Base-by-base conservation (phyloP, 371 early-diverging fungal species). In the Saksenaea oblongispora region DNA sequence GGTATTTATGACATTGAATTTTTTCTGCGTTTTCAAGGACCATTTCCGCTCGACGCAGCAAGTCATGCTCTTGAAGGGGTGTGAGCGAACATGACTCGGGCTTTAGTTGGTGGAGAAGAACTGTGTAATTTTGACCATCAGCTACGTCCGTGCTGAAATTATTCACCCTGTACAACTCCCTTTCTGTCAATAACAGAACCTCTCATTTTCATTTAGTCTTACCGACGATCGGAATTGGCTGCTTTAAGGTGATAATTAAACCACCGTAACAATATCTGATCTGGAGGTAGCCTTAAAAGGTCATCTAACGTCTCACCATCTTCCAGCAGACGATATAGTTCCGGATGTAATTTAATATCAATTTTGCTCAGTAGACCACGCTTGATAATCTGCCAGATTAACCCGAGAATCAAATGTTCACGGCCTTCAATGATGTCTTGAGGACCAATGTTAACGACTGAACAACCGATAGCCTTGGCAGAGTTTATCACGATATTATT, bases 341-440 rank as follows among this genome's bases (percentile, higher is more conserved):
- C 97, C 3, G 97, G 97, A 73, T 96, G 97, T 54, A 89, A 84
- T 72, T 93, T 92, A 68, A 97, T 92, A 75, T 96, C 95, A 69
- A 95, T 93, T 75, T 92, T 93, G 70, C 94, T 91, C 58, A 90
- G 80, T 60, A 96, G 76, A 59, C 95, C 95, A 54, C 93, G 91
- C 83, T 96, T 96, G 83, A 96, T 95, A 63, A 96, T 95, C 69
- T 96, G 96, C 97, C 97, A 97, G 61, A 96, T 89, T 22, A 97
- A 82, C 9, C 97, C 97, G 59, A 97, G 80, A 65, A 96, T 89
- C 71, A 97, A 82, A 68, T 95, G 92, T 80, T 94, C 94, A 56
- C 95, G 84, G 27, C 92, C 95, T 69, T 96, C 95, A 56, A 94
- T 92, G 65, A 97, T 72, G 71, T 97, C 96, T 74, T 89, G 86